These are phyloP conservation scores for Phytophthora nicotianae DNA, from an alignment of 352 stramenopile genomes.

Conservation along the genomic window DNA sequence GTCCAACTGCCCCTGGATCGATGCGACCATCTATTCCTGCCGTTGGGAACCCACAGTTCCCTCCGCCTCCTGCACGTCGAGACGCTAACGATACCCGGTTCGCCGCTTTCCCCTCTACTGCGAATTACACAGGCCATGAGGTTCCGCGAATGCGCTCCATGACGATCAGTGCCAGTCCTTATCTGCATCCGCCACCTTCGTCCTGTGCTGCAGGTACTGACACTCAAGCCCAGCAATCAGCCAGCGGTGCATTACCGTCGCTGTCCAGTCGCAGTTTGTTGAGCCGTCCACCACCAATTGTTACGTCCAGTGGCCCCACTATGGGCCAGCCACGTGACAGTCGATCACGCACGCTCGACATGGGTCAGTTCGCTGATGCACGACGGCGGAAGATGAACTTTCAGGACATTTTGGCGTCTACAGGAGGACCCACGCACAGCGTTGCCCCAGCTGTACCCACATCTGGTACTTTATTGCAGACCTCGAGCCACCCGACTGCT, in stretches of 20 bases:
- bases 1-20: constrained; percentile 31
- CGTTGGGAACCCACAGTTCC: constrained; percentile 59
- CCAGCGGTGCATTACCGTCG: constrained; percentile 49
- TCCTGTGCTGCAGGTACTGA: constrained; percentile 19
- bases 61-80: constrained; percentile 54
- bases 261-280: constrained; percentile 59
- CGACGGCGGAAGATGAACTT: constrained; percentile 89
- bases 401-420: constrained; percentile 84
- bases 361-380: constrained; percentile 81
- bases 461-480: constrained; percentile 18
- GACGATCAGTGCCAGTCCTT: constrained; percentile 63
- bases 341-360: constrained; percentile 85
- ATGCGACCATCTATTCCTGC: constrained; percentile 60
- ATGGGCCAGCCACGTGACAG: constrained; percentile 80
- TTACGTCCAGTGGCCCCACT: constrained; percentile 40
- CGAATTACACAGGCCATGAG: constrained; percentile 38
- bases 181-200: constrained; percentile 33
- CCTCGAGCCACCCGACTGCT: constrained; percentile 14
- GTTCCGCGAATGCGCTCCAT: constrained; percentile 57
- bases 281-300: constrained; percentile 31
- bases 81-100: constrained; percentile 45
- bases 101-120: constrained; percentile 18
- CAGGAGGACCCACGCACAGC: constrained; percentile 19
- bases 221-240: constrained; percentile 24
- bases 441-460: constrained; percentile 16